Percentiles rank a stretch among this genome's conserved stretches.
Conservation (phyloP, 257 asterid genomes). For the Solanum dulcamara region DNA sequence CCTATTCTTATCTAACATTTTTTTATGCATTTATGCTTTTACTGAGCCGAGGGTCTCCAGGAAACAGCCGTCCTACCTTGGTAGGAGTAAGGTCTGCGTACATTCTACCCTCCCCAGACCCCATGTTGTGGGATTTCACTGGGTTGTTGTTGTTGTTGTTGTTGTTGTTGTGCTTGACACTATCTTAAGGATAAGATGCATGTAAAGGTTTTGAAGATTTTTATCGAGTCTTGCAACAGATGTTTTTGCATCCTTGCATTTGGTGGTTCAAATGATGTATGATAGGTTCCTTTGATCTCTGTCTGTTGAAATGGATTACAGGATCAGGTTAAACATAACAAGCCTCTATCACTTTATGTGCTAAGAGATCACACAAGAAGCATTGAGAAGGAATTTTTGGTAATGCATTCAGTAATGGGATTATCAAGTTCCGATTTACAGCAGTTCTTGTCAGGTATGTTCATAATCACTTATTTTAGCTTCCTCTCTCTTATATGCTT, state of each 20-base stretch:
- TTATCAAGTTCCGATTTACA: constrained; percentile 8
- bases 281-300: background rate
- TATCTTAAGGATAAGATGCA: background rate
- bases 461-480: background rate
- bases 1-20: no score
- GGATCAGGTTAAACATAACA: constrained; percentile 24
- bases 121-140: no score
- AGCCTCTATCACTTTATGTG: constrained; percentile 9
- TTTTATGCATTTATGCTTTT: no score
- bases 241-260: background rate
- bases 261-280: background rate
- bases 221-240: background rate
- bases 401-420: background rate
- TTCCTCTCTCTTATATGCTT: background rate
- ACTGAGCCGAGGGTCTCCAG: no score
- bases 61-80: no score
- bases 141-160: no score
- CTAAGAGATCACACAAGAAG: constrained; percentile 9
- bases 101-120: no score
- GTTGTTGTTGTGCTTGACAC: background rate
- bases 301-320: constrained; percentile 3
- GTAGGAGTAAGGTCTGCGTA: no score
- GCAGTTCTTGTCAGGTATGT: background rate
- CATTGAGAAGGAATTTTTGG: constrained; percentile 10
- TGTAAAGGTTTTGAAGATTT: background rate